phyloP scores from a whole-genome alignment of 345 rosid species.

The Lepidium africanum region DNA sequence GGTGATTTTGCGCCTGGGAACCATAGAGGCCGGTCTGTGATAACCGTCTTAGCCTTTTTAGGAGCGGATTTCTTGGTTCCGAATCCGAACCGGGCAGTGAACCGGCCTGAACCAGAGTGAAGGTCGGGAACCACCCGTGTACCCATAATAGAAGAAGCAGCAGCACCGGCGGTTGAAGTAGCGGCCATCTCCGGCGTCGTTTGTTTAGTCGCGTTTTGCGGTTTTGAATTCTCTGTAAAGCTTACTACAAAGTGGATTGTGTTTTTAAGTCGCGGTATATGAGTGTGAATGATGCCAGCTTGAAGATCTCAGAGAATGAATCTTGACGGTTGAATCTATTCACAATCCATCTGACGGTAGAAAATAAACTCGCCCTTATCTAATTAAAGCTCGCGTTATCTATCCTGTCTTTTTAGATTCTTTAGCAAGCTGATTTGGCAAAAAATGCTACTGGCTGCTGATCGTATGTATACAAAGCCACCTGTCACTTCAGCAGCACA shows the following conservation, averaged over 20 bases:
- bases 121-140: conserved; percentile 28
- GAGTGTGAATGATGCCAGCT: neutral
- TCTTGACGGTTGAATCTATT: conserved; percentile 13
- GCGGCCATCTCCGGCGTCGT: neutral
- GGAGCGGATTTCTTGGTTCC: conserved; percentile 23
- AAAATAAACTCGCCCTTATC: conserved; percentile 11
- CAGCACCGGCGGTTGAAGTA: conserved; percentile 31
- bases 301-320: conserved; percentile 4
- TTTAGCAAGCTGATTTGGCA: conserved; percentile 24
- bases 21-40: conserved; percentile 48
- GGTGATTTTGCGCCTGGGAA: conserved; percentile 60
- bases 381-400: conserved; percentile 4
- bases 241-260: neutral
- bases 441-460: neutral
- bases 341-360: conserved; percentile 28
- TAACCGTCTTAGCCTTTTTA: conserved; percentile 12
- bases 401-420: neutral
- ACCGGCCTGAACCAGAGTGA: conserved; percentile 19
- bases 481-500: conserved; percentile 11
- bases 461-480: neutral
- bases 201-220: neutral
- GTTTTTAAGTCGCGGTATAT: conserved; percentile 6
- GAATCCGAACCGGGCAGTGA: conserved; percentile 53
- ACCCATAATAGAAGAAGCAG: conserved; percentile 47
- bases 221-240: neutral